phyloP scores from a whole-genome alignment of 192 early-diverging fungal species.

The Backusella luteola region DNA sequence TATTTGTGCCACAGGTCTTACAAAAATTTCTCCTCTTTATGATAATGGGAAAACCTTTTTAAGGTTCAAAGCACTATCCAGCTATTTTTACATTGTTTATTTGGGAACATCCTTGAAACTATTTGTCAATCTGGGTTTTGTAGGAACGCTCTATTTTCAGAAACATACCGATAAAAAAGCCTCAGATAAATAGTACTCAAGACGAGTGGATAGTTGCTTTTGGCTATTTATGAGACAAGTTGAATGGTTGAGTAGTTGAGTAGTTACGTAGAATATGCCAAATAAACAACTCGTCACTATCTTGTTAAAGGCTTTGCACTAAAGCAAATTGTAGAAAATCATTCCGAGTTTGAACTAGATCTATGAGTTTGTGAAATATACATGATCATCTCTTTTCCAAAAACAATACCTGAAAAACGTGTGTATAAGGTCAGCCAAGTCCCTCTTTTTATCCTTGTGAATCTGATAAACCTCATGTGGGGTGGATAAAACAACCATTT shows the following conservation, averaged over 20 bases:
- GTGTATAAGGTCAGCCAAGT: too few relatives aligned
- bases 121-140: background rate
- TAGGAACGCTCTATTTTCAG: background rate
- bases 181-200: background rate
- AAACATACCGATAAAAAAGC: background rate
- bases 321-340: too few relatives aligned
- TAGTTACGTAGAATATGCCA: background rate
- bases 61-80: background rate
- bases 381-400: too few relatives aligned
- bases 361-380: background rate
- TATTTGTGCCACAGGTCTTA: background rate
- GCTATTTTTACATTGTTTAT: background rate
- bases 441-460: too few relatives aligned
- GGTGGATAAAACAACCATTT: too few relatives aligned
- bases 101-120: background rate
- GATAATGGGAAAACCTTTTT: background rate
- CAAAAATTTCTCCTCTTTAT: background rate
- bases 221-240: background rate
- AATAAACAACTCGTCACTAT: background rate
- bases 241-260: too few relatives aligned
- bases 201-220: background rate
- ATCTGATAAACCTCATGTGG: too few relatives aligned
- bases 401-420: too few relatives aligned
- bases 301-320: too few relatives aligned
- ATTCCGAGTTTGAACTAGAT: background rate